Evolutionary conservation across 768 basidiomycete genomes (phyloP).

Genomic region (Leucosporidium scottii): DNA sequence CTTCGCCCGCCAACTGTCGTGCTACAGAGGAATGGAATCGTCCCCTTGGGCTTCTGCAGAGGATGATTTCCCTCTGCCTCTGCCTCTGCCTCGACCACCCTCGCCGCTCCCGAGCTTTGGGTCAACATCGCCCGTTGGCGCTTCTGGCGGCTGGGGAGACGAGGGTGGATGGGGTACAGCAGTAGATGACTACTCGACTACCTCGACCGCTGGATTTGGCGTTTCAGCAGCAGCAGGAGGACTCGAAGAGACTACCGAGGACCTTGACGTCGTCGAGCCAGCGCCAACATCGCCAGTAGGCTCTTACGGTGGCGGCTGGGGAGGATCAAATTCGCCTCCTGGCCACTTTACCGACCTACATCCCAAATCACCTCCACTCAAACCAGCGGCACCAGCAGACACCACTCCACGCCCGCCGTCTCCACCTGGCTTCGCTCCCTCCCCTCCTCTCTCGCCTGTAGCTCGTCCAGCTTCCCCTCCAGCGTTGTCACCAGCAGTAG

Average conservation of each 20-base stretch:
- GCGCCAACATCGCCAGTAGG: neutral
- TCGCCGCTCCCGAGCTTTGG: neutral
- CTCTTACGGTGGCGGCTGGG: neutral
- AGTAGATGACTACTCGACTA: constrained; percentile 1
- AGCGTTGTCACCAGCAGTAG: neutral
- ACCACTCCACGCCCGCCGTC: neutral
- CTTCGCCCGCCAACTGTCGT: too few species aligned
- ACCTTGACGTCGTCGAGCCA: neutral
- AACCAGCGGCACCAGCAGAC: neutral
- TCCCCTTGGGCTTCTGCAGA: too few species aligned
- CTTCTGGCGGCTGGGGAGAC: neutral
- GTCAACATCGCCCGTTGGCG: neutral
- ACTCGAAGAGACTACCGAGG: neutral
- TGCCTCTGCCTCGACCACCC: neutral
- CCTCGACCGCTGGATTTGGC: neutral
- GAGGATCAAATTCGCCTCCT: neutral
- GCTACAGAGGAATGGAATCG: too few species aligned
- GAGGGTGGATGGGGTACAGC: constrained; percentile 15
- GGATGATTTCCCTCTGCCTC: too few species aligned
- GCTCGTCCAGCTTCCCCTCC: neutral
- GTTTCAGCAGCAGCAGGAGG: neutral
- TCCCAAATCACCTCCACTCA: neutral
- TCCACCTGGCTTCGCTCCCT: neutral
- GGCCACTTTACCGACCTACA: neutral
- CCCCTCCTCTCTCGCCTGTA: neutral